Evolutionary conservation across 345 rosid genomes (phyloP).

Genomic region (Eucalyptus globulus): DNA sequence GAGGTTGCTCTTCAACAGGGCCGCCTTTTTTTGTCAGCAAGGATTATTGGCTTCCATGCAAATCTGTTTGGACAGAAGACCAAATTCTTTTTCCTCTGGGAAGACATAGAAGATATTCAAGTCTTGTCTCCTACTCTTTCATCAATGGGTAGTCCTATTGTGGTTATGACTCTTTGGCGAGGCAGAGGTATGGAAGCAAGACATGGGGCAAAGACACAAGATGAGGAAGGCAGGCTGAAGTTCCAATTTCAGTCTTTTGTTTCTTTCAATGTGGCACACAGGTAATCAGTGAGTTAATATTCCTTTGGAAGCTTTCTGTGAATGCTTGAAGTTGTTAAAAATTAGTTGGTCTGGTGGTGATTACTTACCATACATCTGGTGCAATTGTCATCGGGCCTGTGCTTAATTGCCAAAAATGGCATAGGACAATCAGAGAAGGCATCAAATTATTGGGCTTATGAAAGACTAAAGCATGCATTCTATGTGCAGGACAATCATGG

Average conservation of each 20-base stretch:
- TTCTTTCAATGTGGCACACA: constrained; percentile 75
- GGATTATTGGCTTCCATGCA: constrained; percentile 88
- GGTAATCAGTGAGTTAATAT: constrained; percentile 25
- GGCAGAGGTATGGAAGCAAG: constrained; percentile 84
- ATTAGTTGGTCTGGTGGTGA: not conserved
- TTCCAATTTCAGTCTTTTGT: constrained; percentile 94
- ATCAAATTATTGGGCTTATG: not conserved
- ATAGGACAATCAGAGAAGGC: not conserved
- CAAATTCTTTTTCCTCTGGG: constrained; percentile 95
- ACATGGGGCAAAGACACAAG: constrained; percentile 81
- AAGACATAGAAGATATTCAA: constrained; percentile 85
- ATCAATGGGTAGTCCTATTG: constrained; percentile 90
- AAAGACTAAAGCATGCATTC: not conserved
- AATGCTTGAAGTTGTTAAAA: not conserved
- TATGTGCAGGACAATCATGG: constrained; percentile 81
- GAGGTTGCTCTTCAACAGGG: constrained; percentile 42
- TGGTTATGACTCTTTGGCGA: constrained; percentile 68
- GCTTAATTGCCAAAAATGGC: not conserved
- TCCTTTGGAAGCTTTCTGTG: not conserved
- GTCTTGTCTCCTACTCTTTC: constrained; percentile 69
- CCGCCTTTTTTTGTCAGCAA: constrained; percentile 83
- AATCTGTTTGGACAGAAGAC: constrained; percentile 90
- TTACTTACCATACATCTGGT: not conserved
- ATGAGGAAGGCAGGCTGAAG: constrained; percentile 91
- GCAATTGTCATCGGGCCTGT: not conserved